Evolutionary conservation across 495 filamentous ascomycete species (phyloP).

Genomic region (Aspergillus ellipticus): DNA sequence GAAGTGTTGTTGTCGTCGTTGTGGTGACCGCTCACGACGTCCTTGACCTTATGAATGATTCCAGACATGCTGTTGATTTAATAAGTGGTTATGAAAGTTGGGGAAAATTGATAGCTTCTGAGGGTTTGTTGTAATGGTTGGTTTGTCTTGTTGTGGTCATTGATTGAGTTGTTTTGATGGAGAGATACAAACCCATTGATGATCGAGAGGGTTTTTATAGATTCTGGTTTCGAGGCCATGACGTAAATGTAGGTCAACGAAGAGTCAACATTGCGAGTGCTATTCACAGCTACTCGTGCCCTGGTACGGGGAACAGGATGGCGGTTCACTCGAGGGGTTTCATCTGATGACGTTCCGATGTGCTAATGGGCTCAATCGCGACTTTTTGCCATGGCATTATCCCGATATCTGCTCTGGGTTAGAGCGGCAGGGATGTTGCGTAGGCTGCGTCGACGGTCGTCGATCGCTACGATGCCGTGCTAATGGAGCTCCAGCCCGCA

Average conservation of each 20-base stretch:
- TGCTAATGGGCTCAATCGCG: background rate
- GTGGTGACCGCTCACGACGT: slow-evolving; percentile 48
- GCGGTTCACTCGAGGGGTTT: background rate
- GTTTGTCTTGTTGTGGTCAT: background rate
- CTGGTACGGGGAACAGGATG: background rate
- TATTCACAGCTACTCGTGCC: background rate
- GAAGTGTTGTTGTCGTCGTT: slow-evolving; percentile 14
- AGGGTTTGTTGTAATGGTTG: background rate
- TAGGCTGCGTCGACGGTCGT: too few species aligned
- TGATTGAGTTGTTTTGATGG: background rate
- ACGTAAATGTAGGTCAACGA: background rate
- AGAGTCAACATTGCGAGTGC: background rate
- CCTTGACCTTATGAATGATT: slow-evolving; percentile 63
- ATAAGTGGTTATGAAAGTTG: background rate
- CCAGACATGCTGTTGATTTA: slow-evolving; percentile 48
- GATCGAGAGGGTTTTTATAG: background rate
- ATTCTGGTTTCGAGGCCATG: background rate
- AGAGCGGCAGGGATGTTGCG: background rate
- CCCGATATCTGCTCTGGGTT: too few species aligned
- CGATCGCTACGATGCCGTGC: background rate
- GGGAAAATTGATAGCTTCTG: background rate
- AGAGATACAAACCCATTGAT: background rate
- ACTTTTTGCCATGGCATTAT: background rate
- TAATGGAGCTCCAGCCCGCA: background rate
- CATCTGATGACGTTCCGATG: background rate